Evolutionary conservation across 2,329 filamentous ascomycete genomes (phyloP), one percentile per base, ranked within the genome.

Genomic region (Kalmusia sp.): DNA sequence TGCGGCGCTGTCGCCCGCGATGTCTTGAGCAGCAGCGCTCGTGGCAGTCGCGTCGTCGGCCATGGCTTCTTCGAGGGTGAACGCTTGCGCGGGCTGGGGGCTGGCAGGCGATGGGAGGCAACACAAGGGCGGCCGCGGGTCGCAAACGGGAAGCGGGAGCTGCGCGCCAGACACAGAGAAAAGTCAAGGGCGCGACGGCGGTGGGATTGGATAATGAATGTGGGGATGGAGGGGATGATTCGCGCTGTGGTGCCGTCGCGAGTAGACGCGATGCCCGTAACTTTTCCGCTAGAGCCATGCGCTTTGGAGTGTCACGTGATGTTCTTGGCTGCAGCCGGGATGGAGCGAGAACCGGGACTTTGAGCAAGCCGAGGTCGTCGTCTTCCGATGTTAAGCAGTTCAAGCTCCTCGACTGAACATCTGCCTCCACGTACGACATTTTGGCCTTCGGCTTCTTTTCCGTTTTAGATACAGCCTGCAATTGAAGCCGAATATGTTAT

Each of bases 21-120:
- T 38, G 51, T 70, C 68, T 47, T 69, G 67, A 37, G 70, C 61
- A 39, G 65, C 57, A 43, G 67, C 61, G 57, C 62, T 63, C 48
- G 64, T 46, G 41, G 57, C 55, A 41, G 63, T 63, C 51, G 69
- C 57, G 60, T 73, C 65, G 64, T 72, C 72, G 55, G 71, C 65
- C 72, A 74, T 74, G 48, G 61, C 62, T 62, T 48, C 24, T 50
- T 58, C 33, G 46, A 51, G 57, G 51, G 53, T 49, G 33, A 51
- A 51, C 55, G 57, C 53, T 51, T 55, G 64, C 63, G 62, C 62
- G 57, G 58, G 21, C 54, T 48, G 51, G 45, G 59, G 61, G 59
- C 44, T 62, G 58, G 55, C 44, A 57, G 59, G 63, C 41, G 56
- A 54, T 44, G 44, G 48, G 45, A 49, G 39, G 52, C 49, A 41